These are phyloP conservation scores for Nicotiana undulata DNA, from an alignment of 257 asterid genomes.

Conservation along the genomic window DNA sequence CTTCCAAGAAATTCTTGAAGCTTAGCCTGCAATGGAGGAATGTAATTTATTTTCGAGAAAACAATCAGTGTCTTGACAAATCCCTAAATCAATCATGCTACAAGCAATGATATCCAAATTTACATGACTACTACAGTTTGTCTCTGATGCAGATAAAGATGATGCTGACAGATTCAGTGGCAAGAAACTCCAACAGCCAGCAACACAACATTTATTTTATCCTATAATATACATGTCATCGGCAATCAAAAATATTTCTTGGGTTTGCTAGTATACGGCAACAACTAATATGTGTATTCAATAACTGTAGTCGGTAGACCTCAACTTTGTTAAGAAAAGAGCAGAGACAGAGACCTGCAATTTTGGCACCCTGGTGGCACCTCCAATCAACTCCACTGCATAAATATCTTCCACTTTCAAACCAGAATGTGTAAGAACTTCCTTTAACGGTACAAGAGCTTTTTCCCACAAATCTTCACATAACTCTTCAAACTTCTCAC, in stretches of 20 bases:
- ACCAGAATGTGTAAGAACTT: slow-evolving; percentile 70
- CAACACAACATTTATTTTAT: neutral
- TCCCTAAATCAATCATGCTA: neutral
- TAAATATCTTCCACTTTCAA: slow-evolving; percentile 64
- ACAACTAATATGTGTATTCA: neutral
- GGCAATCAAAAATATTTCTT: neutral
- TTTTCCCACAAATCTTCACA: slow-evolving; percentile 88
- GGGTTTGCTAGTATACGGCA: neutral
- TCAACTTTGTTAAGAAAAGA: neutral
- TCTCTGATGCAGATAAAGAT: neutral
- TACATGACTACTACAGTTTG: neutral
- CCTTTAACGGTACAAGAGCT: slow-evolving; percentile 77
- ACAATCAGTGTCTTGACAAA: slow-evolving; percentile 1
- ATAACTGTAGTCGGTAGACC: neutral
- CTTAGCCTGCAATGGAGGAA: slow-evolving; percentile 53
- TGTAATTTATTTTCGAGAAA: slow-evolving; percentile 3
- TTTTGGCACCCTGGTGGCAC: slow-evolving; percentile 97
- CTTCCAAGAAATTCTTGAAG: slow-evolving; percentile 95
- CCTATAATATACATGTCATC: neutral
- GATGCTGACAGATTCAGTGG: neutral
- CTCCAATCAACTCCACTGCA: slow-evolving; percentile 98
- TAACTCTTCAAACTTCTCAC: slow-evolving; percentile 94
- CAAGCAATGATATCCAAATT: neutral
- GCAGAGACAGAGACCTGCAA: slow-evolving; percentile 61
- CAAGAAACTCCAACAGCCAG: neutral